These are phyloP conservation scores for Malus sieversii DNA, from an alignment of 306 rosid genomes.

Conservation along the genomic window DNA sequence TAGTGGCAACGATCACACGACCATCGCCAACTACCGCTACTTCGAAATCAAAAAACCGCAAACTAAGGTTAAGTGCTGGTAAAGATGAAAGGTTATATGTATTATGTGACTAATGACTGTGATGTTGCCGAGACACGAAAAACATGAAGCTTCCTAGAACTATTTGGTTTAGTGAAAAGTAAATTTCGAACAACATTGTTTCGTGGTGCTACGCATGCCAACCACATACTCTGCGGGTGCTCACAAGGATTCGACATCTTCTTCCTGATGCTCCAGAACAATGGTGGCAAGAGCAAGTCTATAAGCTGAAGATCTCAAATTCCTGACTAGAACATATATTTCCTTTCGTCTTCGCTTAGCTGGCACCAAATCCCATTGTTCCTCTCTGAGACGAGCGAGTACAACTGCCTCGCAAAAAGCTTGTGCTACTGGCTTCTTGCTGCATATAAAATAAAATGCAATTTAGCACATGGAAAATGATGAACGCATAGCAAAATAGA, in stretches of 20 bases:
- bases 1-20: too few relatives aligned
- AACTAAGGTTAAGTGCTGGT: too few relatives aligned
- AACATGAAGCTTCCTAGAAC: too few relatives aligned
- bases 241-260: not conserved
- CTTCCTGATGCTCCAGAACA: not conserved
- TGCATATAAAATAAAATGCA: slow-evolving; percentile 26
- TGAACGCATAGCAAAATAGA: not conserved
- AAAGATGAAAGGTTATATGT: too few relatives aligned
- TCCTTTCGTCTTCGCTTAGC: slow-evolving; percentile 45
- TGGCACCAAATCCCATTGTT: slow-evolving; percentile 48
- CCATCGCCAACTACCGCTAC: too few relatives aligned
- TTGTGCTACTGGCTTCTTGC: slow-evolving; percentile 64
- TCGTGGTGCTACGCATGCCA: not conserved
- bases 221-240: not conserved
- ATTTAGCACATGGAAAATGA: not conserved
- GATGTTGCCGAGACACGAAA: too few relatives aligned
- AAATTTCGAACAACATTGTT: too few relatives aligned
- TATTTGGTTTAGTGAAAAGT: too few relatives aligned
- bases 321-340: slow-evolving; percentile 69
- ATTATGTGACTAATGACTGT: too few relatives aligned
- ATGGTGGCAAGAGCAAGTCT: slow-evolving; percentile 70
- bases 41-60: too few relatives aligned
- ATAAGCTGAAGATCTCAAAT: slow-evolving; percentile 65
- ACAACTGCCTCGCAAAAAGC: slow-evolving; percentile 71
- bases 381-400: slow-evolving; percentile 47